phyloP scores from a whole-genome alignment of 2,329 filamentous ascomycete species.

The Aspergillus sp. region DNA sequence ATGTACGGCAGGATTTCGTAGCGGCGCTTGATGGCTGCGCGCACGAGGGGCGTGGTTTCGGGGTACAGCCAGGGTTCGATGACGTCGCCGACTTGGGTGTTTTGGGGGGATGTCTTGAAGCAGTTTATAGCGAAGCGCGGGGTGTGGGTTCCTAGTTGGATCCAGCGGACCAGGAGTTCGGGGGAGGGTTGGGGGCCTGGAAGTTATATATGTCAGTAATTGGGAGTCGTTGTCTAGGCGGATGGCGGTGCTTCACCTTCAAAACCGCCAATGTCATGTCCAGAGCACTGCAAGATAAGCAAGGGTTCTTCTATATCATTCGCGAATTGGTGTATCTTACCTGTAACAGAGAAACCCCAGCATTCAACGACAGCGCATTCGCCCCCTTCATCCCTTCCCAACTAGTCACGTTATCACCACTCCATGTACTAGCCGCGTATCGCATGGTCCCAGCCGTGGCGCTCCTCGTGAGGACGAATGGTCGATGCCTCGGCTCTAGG shows the following conservation, averaged over 20 bases:
- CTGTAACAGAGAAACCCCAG: slow-evolving; percentile 60
- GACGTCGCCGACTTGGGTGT: slow-evolving; percentile 61
- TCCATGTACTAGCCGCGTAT: slow-evolving; percentile 66
- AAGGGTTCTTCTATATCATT: too few relatives aligned
- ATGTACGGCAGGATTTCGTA: slow-evolving; percentile 66
- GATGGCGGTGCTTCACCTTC: slow-evolving; percentile 42
- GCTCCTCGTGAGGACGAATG: slow-evolving; percentile 62
- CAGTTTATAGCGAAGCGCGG: slow-evolving; percentile 69
- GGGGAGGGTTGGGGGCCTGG: slow-evolving; percentile 56
- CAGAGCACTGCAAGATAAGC: slow-evolving; percentile 46
- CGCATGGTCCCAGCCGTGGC: slow-evolving; percentile 62
- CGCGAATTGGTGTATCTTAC: slow-evolving; percentile 16
- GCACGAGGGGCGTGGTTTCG: slow-evolving; percentile 54
- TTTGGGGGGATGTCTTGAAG: slow-evolving; percentile 60
- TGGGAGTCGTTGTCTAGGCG: too few relatives aligned
- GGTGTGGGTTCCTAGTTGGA: slow-evolving; percentile 62
- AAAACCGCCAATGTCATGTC: slow-evolving; percentile 68
- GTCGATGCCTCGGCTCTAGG: slow-evolving; percentile 50
- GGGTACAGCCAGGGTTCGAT: slow-evolving; percentile 75
- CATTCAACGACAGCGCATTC: slow-evolving; percentile 60
- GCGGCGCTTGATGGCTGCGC: slow-evolving; percentile 58
- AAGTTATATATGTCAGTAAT: too few relatives aligned
- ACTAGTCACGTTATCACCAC: slow-evolving; percentile 65
- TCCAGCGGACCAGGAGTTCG: slow-evolving; percentile 64
- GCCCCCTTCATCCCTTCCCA: slow-evolving; percentile 66